A percentile compares a stretch with the other conserved stretches of the same genome.
These are phyloP conservation scores for Umbelopsis sp. DNA, from an alignment of 192 early-diverging fungal species.

Conservation along the genomic window DNA sequence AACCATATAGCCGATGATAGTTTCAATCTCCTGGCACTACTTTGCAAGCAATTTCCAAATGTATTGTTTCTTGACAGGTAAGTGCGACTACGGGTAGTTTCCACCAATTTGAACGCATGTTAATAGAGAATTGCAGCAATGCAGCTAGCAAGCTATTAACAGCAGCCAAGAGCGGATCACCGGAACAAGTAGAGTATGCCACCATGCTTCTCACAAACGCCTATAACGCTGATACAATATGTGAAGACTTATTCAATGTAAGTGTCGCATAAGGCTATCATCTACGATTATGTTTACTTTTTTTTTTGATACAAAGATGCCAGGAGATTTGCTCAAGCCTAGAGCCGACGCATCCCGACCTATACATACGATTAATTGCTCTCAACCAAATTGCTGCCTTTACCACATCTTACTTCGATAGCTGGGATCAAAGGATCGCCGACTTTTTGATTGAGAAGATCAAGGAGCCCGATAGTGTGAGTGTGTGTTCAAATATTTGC, in stretches of 20 bases:
- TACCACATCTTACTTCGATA: background rate
- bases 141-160: slow-evolving; percentile 43
- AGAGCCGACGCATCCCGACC: background rate
- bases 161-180: slow-evolving; percentile 57
- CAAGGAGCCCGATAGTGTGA: background rate
- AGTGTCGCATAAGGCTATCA: background rate
- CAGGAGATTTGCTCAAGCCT: background rate
- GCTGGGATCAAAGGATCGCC: slow-evolving; percentile 18
- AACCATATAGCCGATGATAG: slow-evolving; percentile 42
- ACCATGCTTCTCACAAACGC: slow-evolving; percentile 69
- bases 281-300: background rate
- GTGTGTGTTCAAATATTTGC: background rate
- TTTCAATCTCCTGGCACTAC: slow-evolving; percentile 70
- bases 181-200: slow-evolving; percentile 71
- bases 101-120: background rate
- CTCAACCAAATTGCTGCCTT: slow-evolving; percentile 5
- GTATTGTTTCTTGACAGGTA: slow-evolving; percentile 25
- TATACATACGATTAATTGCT: background rate
- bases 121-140: slow-evolving; percentile 20
- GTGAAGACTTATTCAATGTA: slow-evolving; percentile 54
- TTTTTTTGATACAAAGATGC: background rate
- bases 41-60: slow-evolving; percentile 67
- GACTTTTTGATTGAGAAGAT: slow-evolving; percentile 1
- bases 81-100: background rate
- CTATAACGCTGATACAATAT: slow-evolving; percentile 44